A percentile compares a stretch with the other conserved stretches of the same genome.
Conservation (phyloP, 2,329 filamentous ascomycete genomes). For the Cytospora schulzeri region DNA sequence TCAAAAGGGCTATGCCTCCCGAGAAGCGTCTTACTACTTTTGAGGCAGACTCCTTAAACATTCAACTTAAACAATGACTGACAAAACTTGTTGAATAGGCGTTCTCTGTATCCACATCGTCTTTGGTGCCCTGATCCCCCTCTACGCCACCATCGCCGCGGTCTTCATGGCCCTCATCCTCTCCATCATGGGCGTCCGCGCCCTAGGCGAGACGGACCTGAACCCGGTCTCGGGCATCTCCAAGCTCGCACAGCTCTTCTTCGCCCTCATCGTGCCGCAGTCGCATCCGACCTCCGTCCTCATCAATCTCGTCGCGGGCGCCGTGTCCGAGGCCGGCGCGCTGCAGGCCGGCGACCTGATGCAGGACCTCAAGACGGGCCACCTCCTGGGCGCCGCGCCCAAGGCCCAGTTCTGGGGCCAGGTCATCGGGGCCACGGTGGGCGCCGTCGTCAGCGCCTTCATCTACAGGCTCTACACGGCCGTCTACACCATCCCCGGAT, state of each 20-base stretch:
- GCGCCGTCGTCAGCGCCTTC: slow-evolving; percentile 81
- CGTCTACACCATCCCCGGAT: slow-evolving; percentile 86
- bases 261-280: slow-evolving; percentile 84
- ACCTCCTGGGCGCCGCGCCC: slow-evolving; percentile 86
- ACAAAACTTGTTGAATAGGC: too few relatives aligned
- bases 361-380: slow-evolving; percentile 96
- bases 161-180: slow-evolving; percentile 81
- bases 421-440: slow-evolving; percentile 83
- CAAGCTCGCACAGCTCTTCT: slow-evolving; percentile 94
- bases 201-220: slow-evolving; percentile 81
- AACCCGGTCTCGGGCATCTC: slow-evolving; percentile 97
- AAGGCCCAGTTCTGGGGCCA: slow-evolving; percentile 97
- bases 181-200: slow-evolving; percentile 73
- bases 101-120: slow-evolving; percentile 78
- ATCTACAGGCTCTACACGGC: slow-evolving; percentile 87
- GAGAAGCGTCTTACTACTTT: too few relatives aligned
- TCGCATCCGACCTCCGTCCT: slow-evolving; percentile 83
- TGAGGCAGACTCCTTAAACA: too few relatives aligned
- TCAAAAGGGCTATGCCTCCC: too few relatives aligned
- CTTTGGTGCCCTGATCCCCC: slow-evolving; percentile 80
- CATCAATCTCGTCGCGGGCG: slow-evolving; percentile 92
- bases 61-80: too few relatives aligned
- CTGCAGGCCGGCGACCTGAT: slow-evolving; percentile 94
- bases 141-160: slow-evolving; percentile 73
- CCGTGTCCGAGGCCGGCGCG: slow-evolving; percentile 65